Base-by-base conservation (phyloP, 768 basidiomycete species). In the Trametes cubensis region DNA sequence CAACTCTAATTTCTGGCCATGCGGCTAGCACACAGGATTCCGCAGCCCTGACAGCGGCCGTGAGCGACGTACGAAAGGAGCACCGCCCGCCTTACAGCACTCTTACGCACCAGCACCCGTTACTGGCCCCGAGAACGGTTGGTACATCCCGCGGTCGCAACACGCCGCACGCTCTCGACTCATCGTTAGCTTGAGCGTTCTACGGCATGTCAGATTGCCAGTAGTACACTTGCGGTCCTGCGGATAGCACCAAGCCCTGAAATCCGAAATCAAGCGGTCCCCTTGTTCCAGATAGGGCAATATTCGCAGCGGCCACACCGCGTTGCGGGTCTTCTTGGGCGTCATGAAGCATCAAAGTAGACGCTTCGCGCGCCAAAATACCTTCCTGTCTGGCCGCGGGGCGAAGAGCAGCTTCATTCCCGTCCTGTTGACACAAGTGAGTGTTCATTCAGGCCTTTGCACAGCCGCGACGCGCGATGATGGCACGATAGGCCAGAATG, bases 241-340 rank as follows among this genome's bases (percentile, higher is more conserved):
- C 55, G 28, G 44, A 45, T 7, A 20, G 26, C 20, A 21, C 6
- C 0, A 47, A 30, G 20, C 18, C 40, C 54, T 56, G 57, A 42
- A 28, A 42, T 58, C 48, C 57, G 50, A 50, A 48, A 58, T 50
- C 25, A 30, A 14, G 20, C 8, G 40, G 20, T 59, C 49, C 58
- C 49, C 48, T 59, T 59, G 49, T 59, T 30, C 58, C 49, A 28
- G 39, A 59, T 52, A 15, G 18, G 58, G 58, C 18, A 51, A 41
- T n/a, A n/a, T 26, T 34, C 30, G 41, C 20, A 59, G 58, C 17
- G 20, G 26, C 41, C 7, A 15, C 41, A 40, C 34, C 55, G 40
- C 41, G 58, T n/a, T 20, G 15, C 34, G 4, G 14, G 34, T 4
- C 49, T 59, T 59, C 58, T 15, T 30, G 41, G 49, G 58, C 58